Base-by-base conservation (phyloP, 1,284 basidiomycete species). In the Athelia psychrophila region DNA sequence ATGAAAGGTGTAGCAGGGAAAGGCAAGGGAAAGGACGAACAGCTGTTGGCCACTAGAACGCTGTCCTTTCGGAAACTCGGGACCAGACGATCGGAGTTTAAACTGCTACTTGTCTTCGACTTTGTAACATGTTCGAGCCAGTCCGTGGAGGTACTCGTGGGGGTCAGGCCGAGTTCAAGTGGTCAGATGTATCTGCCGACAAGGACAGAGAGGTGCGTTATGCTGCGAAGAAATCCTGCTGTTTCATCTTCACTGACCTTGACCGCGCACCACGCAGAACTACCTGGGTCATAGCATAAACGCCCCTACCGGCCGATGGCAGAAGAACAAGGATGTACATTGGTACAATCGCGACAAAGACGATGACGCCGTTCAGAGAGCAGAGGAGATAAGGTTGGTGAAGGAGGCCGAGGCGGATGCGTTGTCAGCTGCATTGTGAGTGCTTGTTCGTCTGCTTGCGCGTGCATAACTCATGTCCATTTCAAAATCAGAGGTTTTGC, bases 301-400 rank as follows among this genome's bases (percentile, higher is more conserved):
- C 62, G 93, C 93, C 1, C 93, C 93, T 0, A 91, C 91, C 2
- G 93, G 94, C 3, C 77, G 94, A 56, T 96, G 93, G 93, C 93
- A 96, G 71, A 95, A 94, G 73, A 92, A 93, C 73, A 93, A 95
- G 66, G 93, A 96, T 62, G 74, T 96, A 18, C 93, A 96, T 64
- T 96, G 93, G 93, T 96, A 96, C 65, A 81, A 74, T 56, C 83
- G 93, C 32, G 91, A 94, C 2, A 40, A 62, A 12, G 60, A 69
- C 0, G 57, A 67, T 6, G 58, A 58, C 0, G 80, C 83, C 22
- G 67, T 63, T 10, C 82, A 83, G 50, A 73, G 79, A 50, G 58
- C 52, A 0, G 88, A 88, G 56, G 93, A 96, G 71, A 86, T 95
- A 36, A 72, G 79, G 54, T 83, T 78, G 61, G 67, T 95, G 53